phyloP scores from a whole-genome alignment of 2,329 filamentous ascomycete genomes.

The Chaetomium strumarium region DNA sequence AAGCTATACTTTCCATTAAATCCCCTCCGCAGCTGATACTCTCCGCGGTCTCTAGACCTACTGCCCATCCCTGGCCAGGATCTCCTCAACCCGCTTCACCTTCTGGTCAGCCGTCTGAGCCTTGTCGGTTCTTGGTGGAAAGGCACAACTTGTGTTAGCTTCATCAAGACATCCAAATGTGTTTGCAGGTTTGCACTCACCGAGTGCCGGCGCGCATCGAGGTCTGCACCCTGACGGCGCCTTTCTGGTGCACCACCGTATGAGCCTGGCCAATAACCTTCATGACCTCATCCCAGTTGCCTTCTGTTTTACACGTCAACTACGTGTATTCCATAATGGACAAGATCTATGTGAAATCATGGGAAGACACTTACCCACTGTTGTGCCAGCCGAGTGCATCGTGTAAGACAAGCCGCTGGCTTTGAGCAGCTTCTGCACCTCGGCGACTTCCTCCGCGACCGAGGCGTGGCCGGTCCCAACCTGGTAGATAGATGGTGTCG shows the following conservation, averaged over 20 bases:
- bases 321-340: background rate
- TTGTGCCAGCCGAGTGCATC: slow-evolving; percentile 93
- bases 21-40: background rate
- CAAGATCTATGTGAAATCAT: background rate
- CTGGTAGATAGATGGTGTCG: slow-evolving; percentile 36
- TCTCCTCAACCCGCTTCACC: slow-evolving; percentile 54
- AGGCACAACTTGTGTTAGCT: background rate
- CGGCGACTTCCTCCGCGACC: slow-evolving; percentile 77
- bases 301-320: slow-evolving; percentile 52
- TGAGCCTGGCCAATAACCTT: slow-evolving; percentile 80
- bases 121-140: slow-evolving; percentile 71
- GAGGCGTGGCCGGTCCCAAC: slow-evolving; percentile 74
- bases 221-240: slow-evolving; percentile 78
- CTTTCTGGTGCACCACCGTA: slow-evolving; percentile 66
- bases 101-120: slow-evolving; percentile 76
- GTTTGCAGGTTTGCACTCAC: slow-evolving; percentile 37
- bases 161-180: background rate
- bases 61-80: slow-evolving; percentile 35
- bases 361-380: slow-evolving; percentile 61
- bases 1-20: background rate
- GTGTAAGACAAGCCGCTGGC: slow-evolving; percentile 73
- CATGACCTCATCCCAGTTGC: slow-evolving; percentile 85
- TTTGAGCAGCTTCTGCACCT: slow-evolving; percentile 79
- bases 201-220: slow-evolving; percentile 81
- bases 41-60: background rate